Conservation (phyloP, 768 basidiomycete genomes). For the Cyathus striatus region DNA sequence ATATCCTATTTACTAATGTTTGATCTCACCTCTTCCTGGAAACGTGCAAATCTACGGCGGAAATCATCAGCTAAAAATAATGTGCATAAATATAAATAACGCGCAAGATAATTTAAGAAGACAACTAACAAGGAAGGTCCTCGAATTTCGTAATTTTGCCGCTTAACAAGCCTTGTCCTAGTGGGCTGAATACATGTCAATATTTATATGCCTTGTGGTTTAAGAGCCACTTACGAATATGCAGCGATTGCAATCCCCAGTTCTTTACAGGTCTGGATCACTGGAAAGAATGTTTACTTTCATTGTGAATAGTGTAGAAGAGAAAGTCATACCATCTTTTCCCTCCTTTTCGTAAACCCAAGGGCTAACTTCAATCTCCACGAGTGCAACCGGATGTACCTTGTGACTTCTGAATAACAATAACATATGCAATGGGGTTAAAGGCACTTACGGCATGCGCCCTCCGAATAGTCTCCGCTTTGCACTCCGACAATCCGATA, state of each 20-base stretch:
- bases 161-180: constrained; percentile 28
- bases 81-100: too few relatives aligned
- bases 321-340: constrained; percentile 23
- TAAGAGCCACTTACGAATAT: constrained; percentile 38
- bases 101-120: too few relatives aligned
- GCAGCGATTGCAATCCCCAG: constrained; percentile 53
- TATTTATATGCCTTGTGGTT: constrained; percentile 21
- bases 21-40: constrained; percentile 30
- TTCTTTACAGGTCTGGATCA: constrained; percentile 48
- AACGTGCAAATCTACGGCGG: constrained; percentile 32
- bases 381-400: constrained; percentile 51
- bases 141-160: constrained; percentile 5
- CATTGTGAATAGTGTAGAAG: not conserved
- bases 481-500: constrained; percentile 56
- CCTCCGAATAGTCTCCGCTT: constrained; percentile 41
- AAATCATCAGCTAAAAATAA: constrained; percentile 39
- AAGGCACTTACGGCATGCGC: constrained; percentile 19
- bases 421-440: not conserved
- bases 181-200: constrained; percentile 47
- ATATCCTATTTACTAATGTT: not conserved
- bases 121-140: too few relatives aligned
- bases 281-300: constrained; percentile 12
- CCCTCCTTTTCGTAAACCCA: constrained; percentile 54
- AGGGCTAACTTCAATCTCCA: constrained; percentile 66
- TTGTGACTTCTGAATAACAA: not conserved